Evolutionary conservation across 805 yeast genomes (phyloP), one percentile per base, ranked within the genome.

Genomic region (Starmerella floris): DNA sequence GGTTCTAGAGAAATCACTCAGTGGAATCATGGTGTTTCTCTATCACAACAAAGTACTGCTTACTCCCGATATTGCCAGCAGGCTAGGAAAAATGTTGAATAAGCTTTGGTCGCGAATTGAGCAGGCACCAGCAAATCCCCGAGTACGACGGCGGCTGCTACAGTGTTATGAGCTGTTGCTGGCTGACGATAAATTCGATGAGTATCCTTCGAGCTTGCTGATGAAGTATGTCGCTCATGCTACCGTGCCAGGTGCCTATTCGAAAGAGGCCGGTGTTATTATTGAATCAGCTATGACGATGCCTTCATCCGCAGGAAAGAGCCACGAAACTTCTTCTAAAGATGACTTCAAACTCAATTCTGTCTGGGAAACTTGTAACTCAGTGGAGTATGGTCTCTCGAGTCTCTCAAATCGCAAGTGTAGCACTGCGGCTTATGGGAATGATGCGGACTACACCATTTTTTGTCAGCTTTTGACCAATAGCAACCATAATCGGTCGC

Each of bases 21-120:
- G 76, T 1, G 76, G 82, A 36, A 55, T 80, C 16, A 52, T 72
- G 22, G 66, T 73, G 6, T 79, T 74, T 54, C 51, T 76, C 40
- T 44, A 39, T 15, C 52, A 53, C 43, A 68, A 66, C 41, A 56
- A 59, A 32, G 52, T 59, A 13, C 51, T 62, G 2, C 48, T 73
- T 1, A 66, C 71, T 2, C 58, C 60, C 5, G 70, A 69, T 21
- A 60, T 68, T 11, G 61, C 72, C 1, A 62, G 62, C 33, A 63
- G 73, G 16, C 57, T 75, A 9, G 68, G 74, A 15, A 67, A 67
- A 37, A 53, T 74, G 40, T 63, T 80, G 23, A 67, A 76, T 9
- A 68, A 65, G 22, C 54, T 67, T 1, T 49, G 64, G 45, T 41
- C 54, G 2, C 54, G 55, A 36, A 30, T 58, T 25, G 46, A 45